These are phyloP conservation scores for Vicia sativa DNA, from an alignment of 306 rosid species.

Conservation along the genomic window DNA sequence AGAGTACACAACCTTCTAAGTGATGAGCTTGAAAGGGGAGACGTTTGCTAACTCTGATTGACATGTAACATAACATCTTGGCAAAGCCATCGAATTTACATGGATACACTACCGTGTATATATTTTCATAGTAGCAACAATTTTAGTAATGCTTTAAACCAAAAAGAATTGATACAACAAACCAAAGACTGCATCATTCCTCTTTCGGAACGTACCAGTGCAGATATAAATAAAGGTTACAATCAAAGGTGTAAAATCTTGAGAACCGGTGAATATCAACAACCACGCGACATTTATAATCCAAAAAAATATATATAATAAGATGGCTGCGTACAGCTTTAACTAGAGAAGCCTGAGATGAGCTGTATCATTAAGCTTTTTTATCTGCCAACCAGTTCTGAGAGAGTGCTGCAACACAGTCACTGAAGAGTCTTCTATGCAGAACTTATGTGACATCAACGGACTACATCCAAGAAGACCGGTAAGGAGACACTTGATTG, in stretches of 20 bases:
- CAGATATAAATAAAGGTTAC: constrained; percentile 56
- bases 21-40: no score
- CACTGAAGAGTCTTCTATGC: constrained; percentile 93
- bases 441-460: constrained; percentile 73
- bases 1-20: no score
- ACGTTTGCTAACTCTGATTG: no score
- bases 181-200: constrained; percentile 80
- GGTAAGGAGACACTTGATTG: constrained; percentile 89
- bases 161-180: constrained; percentile 59
- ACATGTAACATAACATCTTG: background rate
- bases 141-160: constrained; percentile 55
- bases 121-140: constrained; percentile 45
- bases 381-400: constrained; percentile 97
- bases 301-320: constrained; percentile 38
- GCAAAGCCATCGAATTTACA: constrained; percentile 36
- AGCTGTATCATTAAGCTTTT: constrained; percentile 81
- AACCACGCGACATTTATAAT: constrained; percentile 39
- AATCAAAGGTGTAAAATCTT: constrained; percentile 41
- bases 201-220: constrained; percentile 45
- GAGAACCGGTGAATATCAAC: constrained; percentile 41
- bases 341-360: constrained; percentile 92
- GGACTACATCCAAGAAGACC: constrained; percentile 94
- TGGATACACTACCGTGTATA: constrained; percentile 39
- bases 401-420: constrained; percentile 94
- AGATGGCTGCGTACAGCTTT: constrained; percentile 23